Percentiles rank a stretch among this genome's conserved stretches.
Evolutionary conservation across 495 filamentous ascomycete species (phyloP).

Genomic region (Trichoderma gamsii): DNA sequence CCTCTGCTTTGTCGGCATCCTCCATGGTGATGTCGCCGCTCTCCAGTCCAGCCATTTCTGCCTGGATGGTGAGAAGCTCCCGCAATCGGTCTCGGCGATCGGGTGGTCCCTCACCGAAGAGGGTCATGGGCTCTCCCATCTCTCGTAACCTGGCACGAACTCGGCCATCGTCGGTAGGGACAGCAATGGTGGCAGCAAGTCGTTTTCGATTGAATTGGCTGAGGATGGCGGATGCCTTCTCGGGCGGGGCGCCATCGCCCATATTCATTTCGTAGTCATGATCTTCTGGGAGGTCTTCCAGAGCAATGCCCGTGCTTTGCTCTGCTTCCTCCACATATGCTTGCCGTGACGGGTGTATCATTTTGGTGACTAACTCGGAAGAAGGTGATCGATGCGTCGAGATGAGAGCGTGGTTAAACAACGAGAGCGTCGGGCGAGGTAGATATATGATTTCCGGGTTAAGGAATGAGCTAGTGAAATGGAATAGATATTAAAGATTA

Average conservation of each 20-base stretch:
- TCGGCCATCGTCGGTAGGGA: constrained; percentile 88
- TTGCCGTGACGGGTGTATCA: constrained; percentile 86
- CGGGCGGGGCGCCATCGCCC: constrained; percentile 69
- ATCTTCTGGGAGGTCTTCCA: constrained; percentile 78
- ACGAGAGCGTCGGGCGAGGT: not conserved
- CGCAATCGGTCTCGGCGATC: constrained; percentile 85
- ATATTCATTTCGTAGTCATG: constrained; percentile 73
- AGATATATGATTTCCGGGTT: not conserved
- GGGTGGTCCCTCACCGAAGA: constrained; percentile 86
- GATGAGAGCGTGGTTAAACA: not conserved
- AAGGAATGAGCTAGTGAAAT: not conserved
- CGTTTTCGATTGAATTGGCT: constrained; percentile 87
- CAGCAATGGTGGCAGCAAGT: constrained; percentile 81
- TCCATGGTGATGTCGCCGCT: constrained; percentile 55
- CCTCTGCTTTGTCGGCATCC: constrained; percentile 69
- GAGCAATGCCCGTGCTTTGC: constrained; percentile 70
- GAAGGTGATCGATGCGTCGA: not conserved
- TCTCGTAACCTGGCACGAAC: constrained; percentile 76
- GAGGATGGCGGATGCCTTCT: constrained; percentile 82
- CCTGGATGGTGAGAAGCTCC: constrained; percentile 66
- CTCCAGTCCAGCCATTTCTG: constrained; percentile 51
- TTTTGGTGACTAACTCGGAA: constrained; percentile 23
- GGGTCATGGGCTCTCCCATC: constrained; percentile 83
- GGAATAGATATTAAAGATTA: not conserved
- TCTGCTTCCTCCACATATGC: constrained; percentile 91